Evolutionary conservation across 2,329 filamentous ascomycete species (phyloP).

Genomic region (Penicillium sp.): DNA sequence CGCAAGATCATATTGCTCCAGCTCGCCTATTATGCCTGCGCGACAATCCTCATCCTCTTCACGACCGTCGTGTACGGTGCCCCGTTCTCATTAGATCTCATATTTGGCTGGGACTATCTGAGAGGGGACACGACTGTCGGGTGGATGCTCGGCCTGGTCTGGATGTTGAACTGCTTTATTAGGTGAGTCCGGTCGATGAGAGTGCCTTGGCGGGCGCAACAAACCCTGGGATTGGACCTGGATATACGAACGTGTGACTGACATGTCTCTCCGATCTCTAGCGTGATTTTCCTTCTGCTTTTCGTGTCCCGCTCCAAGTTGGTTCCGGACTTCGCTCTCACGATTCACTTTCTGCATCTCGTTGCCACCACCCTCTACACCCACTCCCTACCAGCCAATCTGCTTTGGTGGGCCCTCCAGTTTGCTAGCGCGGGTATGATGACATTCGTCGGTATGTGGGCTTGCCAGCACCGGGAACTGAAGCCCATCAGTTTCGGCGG

Average conservation of each 20-base stretch:
- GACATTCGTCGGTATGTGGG: conserved; percentile 77
- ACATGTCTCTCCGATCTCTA: conserved; percentile 43
- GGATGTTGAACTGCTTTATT: conserved; percentile 63
- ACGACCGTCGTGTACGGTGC: conserved; percentile 64
- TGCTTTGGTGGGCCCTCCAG: conserved; percentile 82
- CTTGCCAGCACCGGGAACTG: conserved; percentile 85
- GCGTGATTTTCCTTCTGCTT: conserved; percentile 76
- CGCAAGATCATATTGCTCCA: conserved; percentile 65
- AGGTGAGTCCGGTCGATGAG: conserved; percentile 61
- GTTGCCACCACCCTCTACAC: conserved; percentile 75
- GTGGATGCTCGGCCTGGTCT: conserved; percentile 66
- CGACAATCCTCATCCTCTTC: conserved; percentile 63
- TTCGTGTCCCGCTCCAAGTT: conserved; percentile 88
- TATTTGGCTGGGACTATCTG: conserved; percentile 63
- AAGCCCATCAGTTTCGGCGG: conserved; percentile 84
- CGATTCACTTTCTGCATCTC: conserved; percentile 80
- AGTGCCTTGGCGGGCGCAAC: too few species aligned
- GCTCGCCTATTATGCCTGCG: conserved; percentile 61
- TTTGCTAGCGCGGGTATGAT: conserved; percentile 60
- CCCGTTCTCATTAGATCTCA: conserved; percentile 55
- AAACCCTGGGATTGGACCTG: too few species aligned
- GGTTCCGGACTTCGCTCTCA: conserved; percentile 89
- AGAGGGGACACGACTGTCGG: conserved; percentile 67
- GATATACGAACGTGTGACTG: too few species aligned
- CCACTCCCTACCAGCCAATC: conserved; percentile 68